A percentile compares a stretch with the other conserved stretches of the same genome.
phyloP scores from a whole-genome alignment of 2,329 filamentous ascomycete genomes.

The Exophiala sp. region DNA sequence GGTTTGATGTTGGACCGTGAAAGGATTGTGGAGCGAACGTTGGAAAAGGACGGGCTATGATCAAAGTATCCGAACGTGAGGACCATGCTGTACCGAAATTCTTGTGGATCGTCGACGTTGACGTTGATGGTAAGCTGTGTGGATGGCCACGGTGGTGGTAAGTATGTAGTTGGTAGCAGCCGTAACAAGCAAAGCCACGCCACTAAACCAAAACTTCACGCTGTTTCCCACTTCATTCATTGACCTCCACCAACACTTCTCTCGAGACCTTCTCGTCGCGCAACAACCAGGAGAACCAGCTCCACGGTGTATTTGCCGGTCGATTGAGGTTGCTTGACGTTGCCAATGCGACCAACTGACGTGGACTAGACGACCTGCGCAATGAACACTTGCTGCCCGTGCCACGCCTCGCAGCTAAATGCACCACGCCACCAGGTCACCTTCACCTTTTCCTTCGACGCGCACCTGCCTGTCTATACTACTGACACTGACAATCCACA shows the following conservation, averaged over 20 bases:
- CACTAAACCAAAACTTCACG: too few relatives aligned
- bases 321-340: not conserved
- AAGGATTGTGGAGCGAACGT: too few relatives aligned
- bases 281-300: not conserved
- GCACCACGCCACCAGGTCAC: not conserved
- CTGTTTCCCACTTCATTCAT: not conserved
- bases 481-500: not conserved
- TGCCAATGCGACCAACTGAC: not conserved
- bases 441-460: not conserved
- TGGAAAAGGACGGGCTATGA: too few relatives aligned
- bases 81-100: too few relatives aligned
- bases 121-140: too few relatives aligned
- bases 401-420: not conserved
- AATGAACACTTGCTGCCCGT: not conserved
- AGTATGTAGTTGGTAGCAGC: too few relatives aligned
- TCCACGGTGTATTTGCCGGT: not conserved
- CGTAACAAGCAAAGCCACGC: too few relatives aligned
- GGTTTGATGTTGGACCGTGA: too few relatives aligned
- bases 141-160: too few relatives aligned
- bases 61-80: too few relatives aligned
- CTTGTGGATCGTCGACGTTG: too few relatives aligned
- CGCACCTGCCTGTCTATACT: not conserved
- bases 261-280: not conserved
- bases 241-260: not conserved
- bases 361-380: not conserved